These are phyloP conservation scores for Solanum stenotomum DNA, from an alignment of 257 asterid genomes.

Conservation along the genomic window DNA sequence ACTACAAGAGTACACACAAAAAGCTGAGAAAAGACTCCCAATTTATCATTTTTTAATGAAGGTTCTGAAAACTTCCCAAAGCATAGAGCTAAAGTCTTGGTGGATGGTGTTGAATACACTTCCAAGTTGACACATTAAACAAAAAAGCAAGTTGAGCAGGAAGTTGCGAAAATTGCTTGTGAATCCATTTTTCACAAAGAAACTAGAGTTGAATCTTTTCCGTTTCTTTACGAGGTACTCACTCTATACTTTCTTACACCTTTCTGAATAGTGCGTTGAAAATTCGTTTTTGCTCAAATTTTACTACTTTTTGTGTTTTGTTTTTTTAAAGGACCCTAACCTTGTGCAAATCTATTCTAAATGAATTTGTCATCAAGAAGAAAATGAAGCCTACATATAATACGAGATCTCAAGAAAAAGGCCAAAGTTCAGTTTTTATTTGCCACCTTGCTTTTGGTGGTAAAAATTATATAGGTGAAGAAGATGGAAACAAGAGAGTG, in stretches of 20 bases:
- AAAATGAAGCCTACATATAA: conserved; percentile 13
- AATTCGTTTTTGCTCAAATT: neutral
- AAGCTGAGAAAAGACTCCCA: conserved; percentile 2
- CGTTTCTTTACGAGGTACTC: conserved; percentile 4
- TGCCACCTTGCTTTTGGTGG: conserved; percentile 9
- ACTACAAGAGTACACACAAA: conserved; percentile 17
- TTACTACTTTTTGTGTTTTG: neutral
- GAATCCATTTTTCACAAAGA: neutral
- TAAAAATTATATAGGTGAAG: conserved; percentile 10
- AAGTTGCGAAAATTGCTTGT: conserved; percentile 9
- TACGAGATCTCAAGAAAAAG: neutral
- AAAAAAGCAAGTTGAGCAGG: conserved; percentile 8
- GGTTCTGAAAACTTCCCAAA: conserved; percentile 12
- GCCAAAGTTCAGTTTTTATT: neutral
- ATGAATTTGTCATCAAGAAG: conserved; percentile 19
- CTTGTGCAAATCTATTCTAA: conserved; percentile 15
- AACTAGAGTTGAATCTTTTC: neutral
- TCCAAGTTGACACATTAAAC: neutral
- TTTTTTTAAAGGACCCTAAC: conserved; percentile 4
- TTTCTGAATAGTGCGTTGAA: neutral
- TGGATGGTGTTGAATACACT: neutral
- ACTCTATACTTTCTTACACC: neutral
- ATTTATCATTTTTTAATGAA: conserved; percentile 5
- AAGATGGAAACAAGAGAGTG: conserved; percentile 14
- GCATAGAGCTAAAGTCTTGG: conserved; percentile 4